Conservation (phyloP, 2,329 filamentous ascomycete species). For the Xylariaceae sp. region DNA sequence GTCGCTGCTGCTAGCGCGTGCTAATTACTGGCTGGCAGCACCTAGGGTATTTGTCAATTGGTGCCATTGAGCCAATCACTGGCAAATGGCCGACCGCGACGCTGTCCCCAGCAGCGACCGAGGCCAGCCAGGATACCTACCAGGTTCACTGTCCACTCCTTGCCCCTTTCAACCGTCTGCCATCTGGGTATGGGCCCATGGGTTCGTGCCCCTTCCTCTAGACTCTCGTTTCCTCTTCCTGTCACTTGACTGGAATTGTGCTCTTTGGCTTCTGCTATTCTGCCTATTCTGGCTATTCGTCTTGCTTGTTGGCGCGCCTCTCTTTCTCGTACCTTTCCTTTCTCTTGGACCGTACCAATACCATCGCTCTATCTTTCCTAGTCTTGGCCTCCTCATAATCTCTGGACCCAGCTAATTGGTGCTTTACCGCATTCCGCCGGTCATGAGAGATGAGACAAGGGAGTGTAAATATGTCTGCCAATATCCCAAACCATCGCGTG, state of each 20-base stretch:
- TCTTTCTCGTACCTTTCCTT: neutral
- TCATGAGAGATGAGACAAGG: neutral
- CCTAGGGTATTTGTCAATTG: too few relatives aligned
- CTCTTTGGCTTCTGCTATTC: too few relatives aligned
- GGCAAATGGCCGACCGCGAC: neutral
- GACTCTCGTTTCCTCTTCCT: neutral
- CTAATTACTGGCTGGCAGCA: too few relatives aligned
- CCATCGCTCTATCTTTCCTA: neutral
- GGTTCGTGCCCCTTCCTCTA: neutral
- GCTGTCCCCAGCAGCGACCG: too few relatives aligned
- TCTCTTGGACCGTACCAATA: neutral
- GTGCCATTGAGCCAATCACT: neutral
- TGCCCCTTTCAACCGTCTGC: neutral
- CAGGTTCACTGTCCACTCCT: too few relatives aligned
- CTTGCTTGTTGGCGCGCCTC: neutral
- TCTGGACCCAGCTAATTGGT: too few relatives aligned
- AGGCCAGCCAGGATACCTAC: too few relatives aligned
- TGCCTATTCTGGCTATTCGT: neutral
- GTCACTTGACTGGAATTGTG: too few relatives aligned
- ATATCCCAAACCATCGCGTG: neutral
- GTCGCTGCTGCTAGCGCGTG: too few relatives aligned
- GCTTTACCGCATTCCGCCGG: neutral
- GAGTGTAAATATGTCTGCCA: neutral
- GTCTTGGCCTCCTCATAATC: too few relatives aligned
- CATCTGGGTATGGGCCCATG: neutral